phyloP scores from a whole-genome alignment of 2,329 filamentous ascomycete species.

The Dryadomyces sulphureus region DNA sequence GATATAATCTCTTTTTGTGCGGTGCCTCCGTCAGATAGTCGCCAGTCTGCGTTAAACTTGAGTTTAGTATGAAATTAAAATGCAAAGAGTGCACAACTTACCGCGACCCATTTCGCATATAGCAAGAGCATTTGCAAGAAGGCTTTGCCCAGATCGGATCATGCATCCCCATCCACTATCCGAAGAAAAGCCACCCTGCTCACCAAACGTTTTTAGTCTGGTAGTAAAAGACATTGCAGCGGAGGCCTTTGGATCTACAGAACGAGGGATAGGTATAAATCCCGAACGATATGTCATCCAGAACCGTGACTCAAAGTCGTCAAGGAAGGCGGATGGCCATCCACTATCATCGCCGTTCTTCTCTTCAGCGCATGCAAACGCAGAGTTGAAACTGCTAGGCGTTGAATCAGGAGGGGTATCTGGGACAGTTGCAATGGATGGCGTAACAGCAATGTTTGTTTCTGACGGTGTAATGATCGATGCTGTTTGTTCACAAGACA shows the following conservation, averaged over 20 bases:
- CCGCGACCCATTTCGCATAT: conserved; percentile 65
- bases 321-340: conserved; percentile 76
- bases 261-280: conserved; percentile 71
- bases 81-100: conserved; percentile 21
- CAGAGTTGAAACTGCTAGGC: conserved; percentile 36
- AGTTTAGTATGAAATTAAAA: neutral
- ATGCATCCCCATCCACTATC: conserved; percentile 98
- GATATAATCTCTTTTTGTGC: conserved; percentile 61
- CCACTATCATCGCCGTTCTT: conserved; percentile 28
- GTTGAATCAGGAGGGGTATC: conserved; percentile 33
- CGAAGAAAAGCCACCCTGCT: conserved; percentile 72
- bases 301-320: conserved; percentile 82
- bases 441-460: conserved; percentile 1
- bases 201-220: conserved; percentile 64
- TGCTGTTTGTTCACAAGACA: conserved; percentile 6
- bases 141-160: conserved; percentile 89
- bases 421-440: conserved; percentile 12
- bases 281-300: conserved; percentile 95
- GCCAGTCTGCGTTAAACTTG: conserved; percentile 45
- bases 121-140: conserved; percentile 73
- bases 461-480: conserved; percentile 4
- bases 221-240: conserved; percentile 69
- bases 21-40: conserved; percentile 39
- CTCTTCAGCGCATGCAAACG: conserved; percentile 31
- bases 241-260: conserved; percentile 54